phyloP scores from a whole-genome alignment of 495 filamentous ascomycete species.

The Xylaria scruposa region DNA sequence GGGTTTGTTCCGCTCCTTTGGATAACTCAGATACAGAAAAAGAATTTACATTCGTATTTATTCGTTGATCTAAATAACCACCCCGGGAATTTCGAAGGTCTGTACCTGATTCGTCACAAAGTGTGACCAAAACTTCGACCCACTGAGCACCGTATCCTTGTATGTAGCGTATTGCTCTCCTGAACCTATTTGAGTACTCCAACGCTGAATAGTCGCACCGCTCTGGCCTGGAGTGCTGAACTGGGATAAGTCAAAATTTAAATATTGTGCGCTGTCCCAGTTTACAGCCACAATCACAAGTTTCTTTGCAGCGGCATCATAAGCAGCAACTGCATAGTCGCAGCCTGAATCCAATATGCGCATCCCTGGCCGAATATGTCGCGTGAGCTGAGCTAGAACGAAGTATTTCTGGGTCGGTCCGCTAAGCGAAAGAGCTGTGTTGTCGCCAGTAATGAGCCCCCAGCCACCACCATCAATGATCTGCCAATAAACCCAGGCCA shows the following conservation, averaged over 20 bases:
- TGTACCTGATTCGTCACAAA: conserved; percentile 40
- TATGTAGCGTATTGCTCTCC: conserved; percentile 42
- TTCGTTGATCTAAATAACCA: conserved; percentile 25
- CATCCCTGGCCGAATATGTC: conserved; percentile 47
- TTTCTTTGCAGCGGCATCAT: conserved; percentile 39
- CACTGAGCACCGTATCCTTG: conserved; percentile 19
- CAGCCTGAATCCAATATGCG: conserved; percentile 42
- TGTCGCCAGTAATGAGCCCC: conserved; percentile 45
- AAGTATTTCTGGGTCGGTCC: conserved; percentile 45
- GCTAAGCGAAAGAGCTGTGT: conserved; percentile 36
- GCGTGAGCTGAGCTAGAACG: conserved; percentile 45
- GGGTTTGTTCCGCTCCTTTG: background rate
- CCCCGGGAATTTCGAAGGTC: conserved; percentile 39
- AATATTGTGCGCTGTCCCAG: conserved; percentile 43
- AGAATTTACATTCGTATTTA: background rate
- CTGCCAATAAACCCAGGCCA: conserved; percentile 52
- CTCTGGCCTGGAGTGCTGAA: conserved; percentile 37
- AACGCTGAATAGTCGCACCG: conserved; percentile 42
- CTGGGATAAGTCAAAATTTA: conserved; percentile 45
- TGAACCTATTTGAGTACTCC: conserved; percentile 42
- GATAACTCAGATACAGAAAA: background rate
- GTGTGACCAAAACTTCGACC: conserved; percentile 38
- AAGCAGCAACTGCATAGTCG: conserved; percentile 45
- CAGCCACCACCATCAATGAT: conserved; percentile 45
- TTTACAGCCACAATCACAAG: conserved; percentile 48